Conservation (phyloP, 129 eudicot species). For the Escallonia rubra region DNA sequence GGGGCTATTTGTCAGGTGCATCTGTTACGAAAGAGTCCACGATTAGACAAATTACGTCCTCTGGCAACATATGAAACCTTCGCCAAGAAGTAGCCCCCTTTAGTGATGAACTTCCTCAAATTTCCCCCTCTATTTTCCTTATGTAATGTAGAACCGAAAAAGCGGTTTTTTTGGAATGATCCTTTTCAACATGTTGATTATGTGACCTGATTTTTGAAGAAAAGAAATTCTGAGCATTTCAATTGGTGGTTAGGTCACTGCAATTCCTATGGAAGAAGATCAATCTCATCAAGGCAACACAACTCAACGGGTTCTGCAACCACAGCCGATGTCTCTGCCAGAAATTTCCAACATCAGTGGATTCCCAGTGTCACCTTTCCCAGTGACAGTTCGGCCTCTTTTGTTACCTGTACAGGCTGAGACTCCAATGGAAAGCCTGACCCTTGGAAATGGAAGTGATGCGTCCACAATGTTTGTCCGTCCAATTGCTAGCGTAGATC, state of each 20-base stretch:
- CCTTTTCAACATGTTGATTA: background rate
- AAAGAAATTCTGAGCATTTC: background rate
- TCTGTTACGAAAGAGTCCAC: too few relatives aligned
- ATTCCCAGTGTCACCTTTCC: slow-evolving; percentile 36
- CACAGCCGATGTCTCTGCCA: slow-evolving; percentile 7
- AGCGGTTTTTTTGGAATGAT: too few relatives aligned
- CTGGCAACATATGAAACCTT: too few relatives aligned
- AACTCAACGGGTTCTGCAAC: slow-evolving; percentile 10
- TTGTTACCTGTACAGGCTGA: slow-evolving; percentile 27
- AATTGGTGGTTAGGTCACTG: slow-evolving; percentile 45
- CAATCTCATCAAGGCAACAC: slow-evolving; percentile 24
- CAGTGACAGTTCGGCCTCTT: slow-evolving; percentile 22
- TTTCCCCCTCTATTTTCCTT: too few relatives aligned
- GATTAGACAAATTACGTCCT: too few relatives aligned
- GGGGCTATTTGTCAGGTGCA: too few relatives aligned
- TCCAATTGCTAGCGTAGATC: slow-evolving; percentile 29
- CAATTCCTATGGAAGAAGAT: slow-evolving; percentile 48
- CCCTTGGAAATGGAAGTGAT: slow-evolving; percentile 11
- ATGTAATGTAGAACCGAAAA: too few relatives aligned
- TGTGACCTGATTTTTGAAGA: background rate
- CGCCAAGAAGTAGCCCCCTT: too few relatives aligned
- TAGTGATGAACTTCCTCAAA: too few relatives aligned
- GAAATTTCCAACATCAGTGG: slow-evolving; percentile 31
- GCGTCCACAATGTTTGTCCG: slow-evolving; percentile 18
- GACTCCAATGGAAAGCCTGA: slow-evolving; percentile 23